phyloP scores from a whole-genome alignment of 75 land plant species.

The Cupressus sempervirens region DNA sequence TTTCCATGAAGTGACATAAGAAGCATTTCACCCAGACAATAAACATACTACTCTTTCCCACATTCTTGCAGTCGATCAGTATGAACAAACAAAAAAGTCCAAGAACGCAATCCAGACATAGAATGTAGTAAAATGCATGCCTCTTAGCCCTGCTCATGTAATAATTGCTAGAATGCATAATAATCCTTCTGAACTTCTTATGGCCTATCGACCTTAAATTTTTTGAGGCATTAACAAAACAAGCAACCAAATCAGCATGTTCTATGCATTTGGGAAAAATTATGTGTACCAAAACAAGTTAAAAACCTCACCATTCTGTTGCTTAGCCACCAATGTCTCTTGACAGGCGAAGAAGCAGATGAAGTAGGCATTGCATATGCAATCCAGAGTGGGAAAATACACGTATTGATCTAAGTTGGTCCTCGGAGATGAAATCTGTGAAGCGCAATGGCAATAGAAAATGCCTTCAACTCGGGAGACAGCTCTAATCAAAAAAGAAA shows the following conservation, averaged over 20 bases:
- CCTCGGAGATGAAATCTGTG: background rate
- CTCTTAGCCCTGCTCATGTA: too few species aligned
- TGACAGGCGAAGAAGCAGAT: slow-evolving; percentile 11
- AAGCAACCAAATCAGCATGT: background rate
- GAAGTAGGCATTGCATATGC: background rate
- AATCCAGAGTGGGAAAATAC: background rate
- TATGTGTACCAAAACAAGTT: too few species aligned
- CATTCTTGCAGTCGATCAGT: background rate
- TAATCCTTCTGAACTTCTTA: background rate
- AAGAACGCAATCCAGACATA: too few species aligned
- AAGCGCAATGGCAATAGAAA: background rate
- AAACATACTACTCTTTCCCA: background rate
- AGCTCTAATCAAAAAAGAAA: background rate
- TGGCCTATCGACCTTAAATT: background rate
- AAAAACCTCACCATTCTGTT: slow-evolving; percentile 35
- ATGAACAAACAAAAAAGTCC: too few species aligned
- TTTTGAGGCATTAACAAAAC: background rate
- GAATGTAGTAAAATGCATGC: too few species aligned
- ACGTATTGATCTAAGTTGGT: background rate
- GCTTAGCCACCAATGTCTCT: slow-evolving; percentile 53
- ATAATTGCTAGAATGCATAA: background rate
- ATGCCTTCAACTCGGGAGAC: slow-evolving; percentile 1
- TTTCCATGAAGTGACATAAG: background rate
- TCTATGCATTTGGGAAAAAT: background rate
- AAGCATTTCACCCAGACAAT: background rate